phyloP scores from a whole-genome alignment of 2,329 filamentous ascomycete genomes.

The Acrodontium crateriforme region DNA sequence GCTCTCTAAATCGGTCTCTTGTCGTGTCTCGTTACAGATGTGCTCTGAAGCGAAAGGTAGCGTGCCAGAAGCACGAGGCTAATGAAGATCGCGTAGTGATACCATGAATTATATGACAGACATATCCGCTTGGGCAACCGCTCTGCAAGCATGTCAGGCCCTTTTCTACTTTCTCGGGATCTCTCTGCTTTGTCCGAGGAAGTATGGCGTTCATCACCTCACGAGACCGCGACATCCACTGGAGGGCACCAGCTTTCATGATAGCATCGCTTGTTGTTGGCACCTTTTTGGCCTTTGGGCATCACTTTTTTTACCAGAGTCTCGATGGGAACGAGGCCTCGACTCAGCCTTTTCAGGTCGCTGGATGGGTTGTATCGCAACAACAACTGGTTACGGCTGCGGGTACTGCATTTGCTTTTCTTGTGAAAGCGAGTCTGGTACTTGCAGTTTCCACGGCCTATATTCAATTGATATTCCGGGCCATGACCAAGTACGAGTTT shows the following conservation, averaged over 20 bases:
- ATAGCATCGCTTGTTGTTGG: constrained; percentile 1
- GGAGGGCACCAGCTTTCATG: constrained; percentile 2
- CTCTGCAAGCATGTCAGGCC: no score
- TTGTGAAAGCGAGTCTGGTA: constrained; percentile 7
- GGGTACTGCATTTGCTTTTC: constrained; percentile 12
- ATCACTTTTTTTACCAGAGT: constrained; percentile 10
- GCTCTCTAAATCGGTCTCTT: no score
- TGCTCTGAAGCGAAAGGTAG: no score
- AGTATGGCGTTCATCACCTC: no score
- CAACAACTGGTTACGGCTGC: constrained; percentile 8
- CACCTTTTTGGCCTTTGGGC: constrained; percentile 6
- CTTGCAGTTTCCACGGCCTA: constrained; percentile 6
- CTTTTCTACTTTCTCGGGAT: no score
- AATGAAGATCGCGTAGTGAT: no score
- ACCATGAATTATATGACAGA: no score
- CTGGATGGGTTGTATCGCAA: constrained; percentile 1
- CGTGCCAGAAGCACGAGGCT: no score
- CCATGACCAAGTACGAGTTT: not conserved
- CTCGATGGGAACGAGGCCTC: constrained; percentile 1
- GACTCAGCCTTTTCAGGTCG: constrained; percentile 1
- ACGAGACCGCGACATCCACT: no score
- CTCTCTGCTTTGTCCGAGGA: no score
- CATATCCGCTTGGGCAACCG: no score
- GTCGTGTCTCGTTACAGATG: no score
- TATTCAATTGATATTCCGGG: constrained; percentile 8